These are phyloP conservation scores for Ascochyta viciae-villosae DNA, from an alignment of 2,329 filamentous ascomycete genomes.

Conservation along the genomic window DNA sequence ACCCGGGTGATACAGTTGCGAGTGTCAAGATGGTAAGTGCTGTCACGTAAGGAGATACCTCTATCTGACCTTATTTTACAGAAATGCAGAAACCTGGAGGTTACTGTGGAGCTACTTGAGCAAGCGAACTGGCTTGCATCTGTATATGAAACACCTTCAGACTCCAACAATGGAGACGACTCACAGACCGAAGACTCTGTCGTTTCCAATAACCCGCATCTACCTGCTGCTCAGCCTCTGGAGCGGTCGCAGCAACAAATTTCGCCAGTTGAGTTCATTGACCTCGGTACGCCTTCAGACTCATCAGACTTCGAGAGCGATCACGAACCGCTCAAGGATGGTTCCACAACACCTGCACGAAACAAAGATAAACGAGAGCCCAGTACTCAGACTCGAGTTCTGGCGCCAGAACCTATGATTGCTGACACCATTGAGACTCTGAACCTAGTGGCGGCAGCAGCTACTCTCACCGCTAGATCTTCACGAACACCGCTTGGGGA, in stretches of 20 bases:
- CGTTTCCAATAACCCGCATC: background rate
- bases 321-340: background rate
- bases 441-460: background rate
- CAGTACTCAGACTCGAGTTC: background rate
- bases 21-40: constrained; percentile 22
- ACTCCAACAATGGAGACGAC: constrained; percentile 4
- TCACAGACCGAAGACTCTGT: background rate
- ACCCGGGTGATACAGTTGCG: constrained; percentile 59
- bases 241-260: background rate
- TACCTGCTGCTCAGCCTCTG: background rate
- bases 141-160: constrained; percentile 22
- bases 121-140: constrained; percentile 55
- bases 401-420: constrained; percentile 6
- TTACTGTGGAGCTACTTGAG: constrained; percentile 68
- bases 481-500: constrained; percentile 14
- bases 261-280: constrained; percentile 19
- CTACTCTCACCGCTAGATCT: background rate
- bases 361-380: background rate
- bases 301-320: constrained; percentile 9
- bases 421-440: constrained; percentile 14
- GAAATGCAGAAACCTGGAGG: constrained; percentile 67
- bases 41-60: background rate
- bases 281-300: constrained; percentile 29
- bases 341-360: background rate
- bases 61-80: constrained; percentile 54